Conservation (phyloP, 805 yeast genomes). For the Komagataella populi region DNA sequence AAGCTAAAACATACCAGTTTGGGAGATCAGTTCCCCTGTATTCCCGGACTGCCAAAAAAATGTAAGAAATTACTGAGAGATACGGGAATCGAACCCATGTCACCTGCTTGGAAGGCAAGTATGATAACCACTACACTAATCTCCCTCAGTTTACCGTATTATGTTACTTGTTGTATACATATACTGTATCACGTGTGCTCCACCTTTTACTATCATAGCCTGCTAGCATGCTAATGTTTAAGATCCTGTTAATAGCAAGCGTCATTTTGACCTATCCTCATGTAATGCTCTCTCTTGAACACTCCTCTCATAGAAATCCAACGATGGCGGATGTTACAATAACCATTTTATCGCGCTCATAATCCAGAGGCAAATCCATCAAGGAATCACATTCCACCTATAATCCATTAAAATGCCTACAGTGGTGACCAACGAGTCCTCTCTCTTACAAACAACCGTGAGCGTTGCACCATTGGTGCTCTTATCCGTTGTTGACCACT, state of each 20-base stretch:
- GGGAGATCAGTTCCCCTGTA: no score
- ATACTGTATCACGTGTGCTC: no score
- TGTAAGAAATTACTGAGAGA: conserved; percentile 37
- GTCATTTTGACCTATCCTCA: no score
- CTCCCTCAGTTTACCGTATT: conserved; percentile 29
- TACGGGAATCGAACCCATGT: conserved; percentile 93
- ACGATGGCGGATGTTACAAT: not conserved
- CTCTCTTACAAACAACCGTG: conserved; percentile 40
- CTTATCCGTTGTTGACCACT: conserved; percentile 90
- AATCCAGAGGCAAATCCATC: not conserved
- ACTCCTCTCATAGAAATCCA: not conserved
- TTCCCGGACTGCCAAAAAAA: conserved; percentile 12
- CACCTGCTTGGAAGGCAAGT: conserved; percentile 90
- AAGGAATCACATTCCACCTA: not conserved
- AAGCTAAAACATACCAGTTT: no score
- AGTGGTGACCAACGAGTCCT: conserved; percentile 20
- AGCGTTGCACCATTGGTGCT: conserved; percentile 93
- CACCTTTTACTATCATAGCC: no score
- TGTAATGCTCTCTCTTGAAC: no score
- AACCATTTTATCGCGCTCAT: not conserved
- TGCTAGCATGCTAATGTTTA: no score
- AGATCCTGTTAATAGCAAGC: no score
- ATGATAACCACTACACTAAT: conserved; percentile 90
- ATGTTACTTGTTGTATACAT: no score
- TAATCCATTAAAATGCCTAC: conserved; percentile 9